phyloP scores from a whole-genome alignment of 371 early-diverging fungal genomes.

The Apophysomyces elegans region DNA sequence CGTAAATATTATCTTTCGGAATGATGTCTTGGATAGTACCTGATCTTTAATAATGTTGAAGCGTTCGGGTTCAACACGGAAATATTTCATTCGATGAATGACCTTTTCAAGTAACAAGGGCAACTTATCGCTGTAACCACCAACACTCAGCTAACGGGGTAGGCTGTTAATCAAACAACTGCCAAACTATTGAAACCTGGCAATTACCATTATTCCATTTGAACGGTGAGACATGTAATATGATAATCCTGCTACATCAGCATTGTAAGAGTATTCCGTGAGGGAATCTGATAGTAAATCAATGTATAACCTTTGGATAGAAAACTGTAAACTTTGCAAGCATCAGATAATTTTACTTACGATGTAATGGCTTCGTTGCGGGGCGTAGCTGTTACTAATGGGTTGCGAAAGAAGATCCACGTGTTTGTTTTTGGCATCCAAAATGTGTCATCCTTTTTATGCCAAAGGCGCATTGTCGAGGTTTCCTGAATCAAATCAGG shows the following conservation, averaged over 20 bases:
- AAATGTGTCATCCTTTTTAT: slow-evolving; percentile 91
- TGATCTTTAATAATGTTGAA: slow-evolving; percentile 81
- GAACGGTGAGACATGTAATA: slow-evolving; percentile 66
- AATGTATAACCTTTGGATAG: slow-evolving; percentile 57
- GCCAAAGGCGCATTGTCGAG: slow-evolving; percentile 78
- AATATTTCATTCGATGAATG: slow-evolving; percentile 65
- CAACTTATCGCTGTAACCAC: slow-evolving; percentile 89
- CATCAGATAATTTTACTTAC: slow-evolving; percentile 21
- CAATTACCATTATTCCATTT: slow-evolving; percentile 61
- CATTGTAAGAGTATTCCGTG: slow-evolving; percentile 85
- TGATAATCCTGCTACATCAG: slow-evolving; percentile 81
- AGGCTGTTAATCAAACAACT: not conserved
- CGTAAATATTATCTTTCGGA: not conserved
- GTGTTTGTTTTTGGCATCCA: slow-evolving; percentile 75
- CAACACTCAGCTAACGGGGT: slow-evolving; percentile 50
- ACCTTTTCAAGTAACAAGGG: slow-evolving; percentile 70
- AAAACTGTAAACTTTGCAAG: not conserved
- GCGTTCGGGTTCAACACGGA: slow-evolving; percentile 64
- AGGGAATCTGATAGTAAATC: slow-evolving; percentile 78
- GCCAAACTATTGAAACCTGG: not conserved
- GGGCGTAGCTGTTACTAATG: slow-evolving; percentile 60
- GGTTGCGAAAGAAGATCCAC: slow-evolving; percentile 57
- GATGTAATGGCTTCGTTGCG: slow-evolving; percentile 42
- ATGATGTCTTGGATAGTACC: slow-evolving; percentile 12
- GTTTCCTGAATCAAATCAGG: slow-evolving; percentile 71